These are phyloP conservation scores for Hyphopichia wangnamkhiaoensis DNA, from an alignment of 1,139 yeast species.

Conservation along the genomic window DNA sequence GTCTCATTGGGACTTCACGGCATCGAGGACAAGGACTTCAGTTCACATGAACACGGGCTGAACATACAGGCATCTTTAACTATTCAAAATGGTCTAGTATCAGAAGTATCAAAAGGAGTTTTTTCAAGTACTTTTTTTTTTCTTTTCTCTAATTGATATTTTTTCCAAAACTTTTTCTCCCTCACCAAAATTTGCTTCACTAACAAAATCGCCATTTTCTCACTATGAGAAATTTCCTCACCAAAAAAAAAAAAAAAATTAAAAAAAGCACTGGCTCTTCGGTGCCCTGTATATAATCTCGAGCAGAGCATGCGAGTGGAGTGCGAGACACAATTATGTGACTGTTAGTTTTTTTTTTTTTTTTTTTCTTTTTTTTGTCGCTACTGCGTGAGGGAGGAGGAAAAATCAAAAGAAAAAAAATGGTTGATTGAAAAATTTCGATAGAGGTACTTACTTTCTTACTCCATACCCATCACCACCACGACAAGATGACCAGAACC, in stretches of 20 bases:
- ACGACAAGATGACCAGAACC: constrained; percentile 86
- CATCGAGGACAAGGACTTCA: too few relatives aligned
- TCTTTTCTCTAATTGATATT: background rate
- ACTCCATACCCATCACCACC: constrained; percentile 4
- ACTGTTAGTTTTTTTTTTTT: constrained; percentile 3
- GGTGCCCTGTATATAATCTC: background rate
- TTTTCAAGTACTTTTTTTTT: constrained; percentile 1
- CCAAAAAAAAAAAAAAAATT: background rate
- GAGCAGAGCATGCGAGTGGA: background rate
- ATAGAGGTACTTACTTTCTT: background rate
- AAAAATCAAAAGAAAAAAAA: background rate
- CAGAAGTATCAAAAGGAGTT: background rate
- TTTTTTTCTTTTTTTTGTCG: background rate
- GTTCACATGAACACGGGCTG: constrained; percentile 4
- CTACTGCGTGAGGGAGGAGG: background rate
- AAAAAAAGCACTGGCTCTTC: background rate
- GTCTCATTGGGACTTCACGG: too few relatives aligned
- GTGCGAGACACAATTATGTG: background rate
- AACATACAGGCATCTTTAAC: constrained; percentile 41
- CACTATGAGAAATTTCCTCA: constrained; percentile 1
- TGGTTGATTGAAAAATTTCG: constrained; percentile 2
- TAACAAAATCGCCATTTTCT: too few relatives aligned
- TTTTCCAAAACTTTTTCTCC: too few relatives aligned
- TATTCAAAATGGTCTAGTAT: constrained; percentile 8
- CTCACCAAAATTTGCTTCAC: too few relatives aligned